Base-by-base conservation (phyloP, 441 rosid genomes). In the Brassica balearica region DNA sequence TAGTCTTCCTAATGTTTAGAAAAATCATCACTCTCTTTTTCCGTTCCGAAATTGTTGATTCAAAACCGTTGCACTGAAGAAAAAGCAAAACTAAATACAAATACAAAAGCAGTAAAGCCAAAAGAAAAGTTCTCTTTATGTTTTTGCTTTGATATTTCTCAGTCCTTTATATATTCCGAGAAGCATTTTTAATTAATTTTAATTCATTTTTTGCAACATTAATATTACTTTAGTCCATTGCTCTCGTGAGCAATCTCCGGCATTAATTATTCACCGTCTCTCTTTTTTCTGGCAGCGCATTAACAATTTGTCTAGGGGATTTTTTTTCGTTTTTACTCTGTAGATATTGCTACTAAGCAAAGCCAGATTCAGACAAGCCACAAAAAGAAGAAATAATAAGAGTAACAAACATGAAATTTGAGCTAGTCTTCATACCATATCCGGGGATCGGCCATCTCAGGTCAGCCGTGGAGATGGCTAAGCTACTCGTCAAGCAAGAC, bases 401-500 rank as follows among this genome's bases (percentile, higher is more conserved):
- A 23, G 3, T 23, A 23, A 23, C 3, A 23, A 23, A 14, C 64
- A 79, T 68, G 74, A 68, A 19, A 17, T 11, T 32, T 32, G 74
- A 73, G 74, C 82, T 79, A 6, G 65, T 68, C 46, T 79, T 73
- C 74, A 73, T 79, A 22, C 82, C 82, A 0, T 69, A 15, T 1
- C 81, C 85, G 0, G 86, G 43, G 3, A 60, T 29, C 1, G 87
- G 88, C 61, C 92, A 88, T 74, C 81, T 87, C 32, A 17, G 55
- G 11, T 78, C 90, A 1, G 23, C 61, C 7, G 81, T 83, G 11
- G 86, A 87, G 82, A 4, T 80, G 5, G 87, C 86, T 0, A 85
- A 77, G 71, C 76, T 56, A 3, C 38, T 85, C 2, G 71, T 85
- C 3, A 64, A 69, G 5, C 82, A 55, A 9, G 83, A 87, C n/a